Conservation (phyloP, 495 filamentous ascomycete genomes). For the Corynascus novoguineensis region DNA sequence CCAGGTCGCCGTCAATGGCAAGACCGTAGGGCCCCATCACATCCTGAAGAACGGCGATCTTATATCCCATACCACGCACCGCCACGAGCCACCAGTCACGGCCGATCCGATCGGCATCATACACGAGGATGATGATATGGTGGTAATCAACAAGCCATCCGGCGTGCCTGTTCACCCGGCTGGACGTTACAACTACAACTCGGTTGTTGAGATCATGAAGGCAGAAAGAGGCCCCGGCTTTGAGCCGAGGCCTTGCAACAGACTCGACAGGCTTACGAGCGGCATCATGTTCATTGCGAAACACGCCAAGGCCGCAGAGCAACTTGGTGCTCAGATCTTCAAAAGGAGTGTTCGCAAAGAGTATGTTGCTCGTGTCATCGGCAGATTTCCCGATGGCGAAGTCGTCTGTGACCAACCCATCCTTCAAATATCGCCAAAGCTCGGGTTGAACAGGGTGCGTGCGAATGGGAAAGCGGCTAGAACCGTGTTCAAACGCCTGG, state of each 20-base stretch:
- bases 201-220: constrained; percentile 86
- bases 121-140: constrained; percentile 83
- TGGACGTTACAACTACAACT: constrained; percentile 92
- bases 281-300: constrained; percentile 98
- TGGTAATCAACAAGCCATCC: constrained; percentile 94
- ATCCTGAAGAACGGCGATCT: constrained; percentile 56
- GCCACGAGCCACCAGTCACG: constrained; percentile 90
- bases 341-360: constrained; percentile 81
- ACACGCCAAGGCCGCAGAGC: constrained; percentile 68
- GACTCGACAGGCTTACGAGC: constrained; percentile 88
- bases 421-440: constrained; percentile 87
- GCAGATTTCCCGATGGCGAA: constrained; percentile 78
- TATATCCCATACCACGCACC: constrained; percentile 88
- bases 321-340: constrained; percentile 63
- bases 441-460: constrained; percentile 87
- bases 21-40: constrained; percentile 48
- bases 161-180: constrained; percentile 93
- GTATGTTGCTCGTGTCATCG: constrained; percentile 86
- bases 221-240: constrained; percentile 64
- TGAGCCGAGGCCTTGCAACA: constrained; percentile 78
- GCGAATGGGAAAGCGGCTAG: constrained; percentile 85
- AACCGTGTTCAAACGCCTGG: constrained; percentile 83
- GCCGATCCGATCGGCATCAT: constrained; percentile 72
- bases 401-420: constrained; percentile 90
- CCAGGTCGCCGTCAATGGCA: constrained; percentile 66